phyloP scores from a whole-genome alignment of 495 filamentous ascomycete genomes.

The Halenospora varia region DNA sequence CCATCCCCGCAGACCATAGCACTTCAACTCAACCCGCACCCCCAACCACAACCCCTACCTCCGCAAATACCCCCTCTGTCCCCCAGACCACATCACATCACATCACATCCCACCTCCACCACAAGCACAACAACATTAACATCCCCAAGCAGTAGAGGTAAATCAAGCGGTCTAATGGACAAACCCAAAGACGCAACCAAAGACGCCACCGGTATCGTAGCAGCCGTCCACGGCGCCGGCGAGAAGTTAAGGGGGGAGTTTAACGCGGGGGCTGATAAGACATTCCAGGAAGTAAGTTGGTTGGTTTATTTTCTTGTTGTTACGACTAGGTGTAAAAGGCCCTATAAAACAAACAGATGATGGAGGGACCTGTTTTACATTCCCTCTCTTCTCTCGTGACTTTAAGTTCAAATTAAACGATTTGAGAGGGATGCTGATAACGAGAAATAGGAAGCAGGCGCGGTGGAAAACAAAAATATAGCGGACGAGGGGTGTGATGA shows the following conservation, averaged over 20 bases:
- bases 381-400: too few relatives aligned
- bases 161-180: background rate
- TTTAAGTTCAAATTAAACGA: too few relatives aligned
- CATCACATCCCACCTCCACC: background rate
- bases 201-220: background rate
- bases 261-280: background rate
- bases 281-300: conserved; percentile 4
- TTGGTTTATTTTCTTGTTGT: background rate
- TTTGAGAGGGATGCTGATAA: too few relatives aligned
- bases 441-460: conserved; percentile 1
- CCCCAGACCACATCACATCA: too few relatives aligned
- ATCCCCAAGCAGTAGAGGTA: background rate
- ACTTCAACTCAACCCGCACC: too few relatives aligned
- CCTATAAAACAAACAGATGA: too few relatives aligned
- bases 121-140: background rate
- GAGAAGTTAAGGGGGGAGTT: conserved; percentile 5
- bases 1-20: too few relatives aligned
- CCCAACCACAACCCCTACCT: too few relatives aligned
- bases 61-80: too few relatives aligned
- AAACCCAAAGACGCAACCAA: background rate
- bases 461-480: conserved; percentile 8
- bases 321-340: background rate
- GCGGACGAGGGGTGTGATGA: conserved; percentile 11
- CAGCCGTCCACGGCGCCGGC: conserved; percentile 5
- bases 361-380: too few relatives aligned